Base-by-base conservation (phyloP, 805 yeast genomes). In the Monosporozyma aquatica region DNA sequence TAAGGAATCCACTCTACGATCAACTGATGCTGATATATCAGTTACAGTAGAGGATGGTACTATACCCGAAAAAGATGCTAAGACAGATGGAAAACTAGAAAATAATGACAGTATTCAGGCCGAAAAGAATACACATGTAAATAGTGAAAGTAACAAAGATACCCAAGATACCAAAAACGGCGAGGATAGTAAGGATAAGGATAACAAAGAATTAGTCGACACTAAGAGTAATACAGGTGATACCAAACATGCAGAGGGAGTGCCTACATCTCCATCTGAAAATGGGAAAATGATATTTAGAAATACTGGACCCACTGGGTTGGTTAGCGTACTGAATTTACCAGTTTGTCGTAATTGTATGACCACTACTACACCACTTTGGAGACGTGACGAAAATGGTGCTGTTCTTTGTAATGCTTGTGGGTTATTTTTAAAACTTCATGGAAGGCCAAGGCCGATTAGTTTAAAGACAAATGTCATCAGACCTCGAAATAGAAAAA, bases 321-420 rank as follows among this genome's bases (percentile, higher is more conserved):
- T 23, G n/a, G n/a, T 33, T 14, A 43, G 27, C 22, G n/a, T 27
- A 13, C 14, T 39, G 6, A 38, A 36, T 26, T n/a, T 30, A 3
- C 86, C 94, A 4, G 72, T 81, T 18, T 89, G 97, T 61, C 85
- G 82, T 52, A 89, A 89, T 62, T 89, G 97, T 66, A 75, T 81
- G 55, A 89, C 97, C 2, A 83, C 87, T 45, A 89, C 92, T 1
- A 89, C 97, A 2, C 97, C 97, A 1, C 68, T 89, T 23, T 89
- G 97, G 97, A 74, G 97, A 63, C 72, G 97, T 49, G 96, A 89
- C 64, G 96, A 87, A 55, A 76, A 84, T 9, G 95, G 95, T 13
- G 82, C 80, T 53, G 95, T 89, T 26, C 71, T 89, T 38, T 89
- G 97, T 62, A 89, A 89, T 66, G 97, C 97, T 8, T 87, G 96